Base-by-base conservation (phyloP, 2,329 filamentous ascomycete species). In the Colletotrichum sp. region DNA sequence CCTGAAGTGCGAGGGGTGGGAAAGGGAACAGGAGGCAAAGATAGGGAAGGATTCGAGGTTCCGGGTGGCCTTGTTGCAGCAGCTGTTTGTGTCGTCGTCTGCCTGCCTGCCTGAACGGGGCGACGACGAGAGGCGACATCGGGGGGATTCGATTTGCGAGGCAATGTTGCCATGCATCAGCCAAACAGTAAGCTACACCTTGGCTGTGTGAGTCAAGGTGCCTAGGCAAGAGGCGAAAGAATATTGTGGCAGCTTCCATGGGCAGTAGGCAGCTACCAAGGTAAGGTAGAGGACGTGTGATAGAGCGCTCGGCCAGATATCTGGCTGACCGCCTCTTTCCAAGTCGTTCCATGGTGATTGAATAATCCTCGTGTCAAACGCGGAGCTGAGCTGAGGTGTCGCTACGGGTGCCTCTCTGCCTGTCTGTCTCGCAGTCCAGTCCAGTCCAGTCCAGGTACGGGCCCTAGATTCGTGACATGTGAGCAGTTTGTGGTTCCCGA, bases 401-500 rank as follows among this genome's bases (percentile, higher is more conserved):
- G 74, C 57, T 74, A 65, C 64, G 69, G 62, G 59, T 55, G 39
- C 69, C 62, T 57, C 55, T 24, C 21, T 39, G 44, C 28, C 63
- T 73, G 63, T 65, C 44, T 69, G 69, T 73, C 63, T 28, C 59
- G 57, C 39, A 44, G 39, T 44, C 39, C 36, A 26, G 16, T n/a
- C 6, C 39, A 44, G 39, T 44, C 44, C 44, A 52, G 44, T 52
- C 44, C 44, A 52, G n/a, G 44, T 52, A 52, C 44, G 44, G 44
- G n/a, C 44, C 44, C n/a, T 52, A 52, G 44, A 52, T 64, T 30
- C 16, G 70, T 76, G 74, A 69, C 74, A 76, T 76, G 74, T 76
- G 74, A 76, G 74, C 64, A 75, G 69, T 74, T 34, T 57, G 70
- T 69, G 71, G 57, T 73, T 74, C 64, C 59, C 70, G 65, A 74